Percentiles rank a stretch among this genome's conserved stretches.
Conservation (phyloP, 2,329 filamentous ascomycete species). For the Colletotrichum acutatum region DNA sequence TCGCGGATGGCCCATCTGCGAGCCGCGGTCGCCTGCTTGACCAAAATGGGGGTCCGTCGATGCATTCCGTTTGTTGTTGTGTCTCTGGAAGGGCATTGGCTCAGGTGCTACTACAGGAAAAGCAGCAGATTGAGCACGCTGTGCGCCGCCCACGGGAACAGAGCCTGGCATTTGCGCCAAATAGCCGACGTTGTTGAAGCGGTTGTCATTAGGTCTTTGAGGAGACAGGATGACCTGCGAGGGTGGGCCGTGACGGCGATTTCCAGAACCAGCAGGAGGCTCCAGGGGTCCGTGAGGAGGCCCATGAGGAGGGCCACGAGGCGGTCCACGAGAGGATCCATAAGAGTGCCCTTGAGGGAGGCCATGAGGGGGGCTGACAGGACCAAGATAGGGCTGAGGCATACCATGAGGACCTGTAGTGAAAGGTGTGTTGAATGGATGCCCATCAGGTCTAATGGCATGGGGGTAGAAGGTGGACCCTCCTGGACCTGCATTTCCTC, state of each 20-base stretch:
- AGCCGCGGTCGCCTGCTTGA: not conserved
- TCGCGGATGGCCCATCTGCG: not conserved
- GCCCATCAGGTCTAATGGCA: not conserved
- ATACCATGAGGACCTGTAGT: not conserved
- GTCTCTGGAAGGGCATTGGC: not conserved
- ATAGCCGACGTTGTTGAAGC: not conserved
- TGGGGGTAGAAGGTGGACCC: not conserved
- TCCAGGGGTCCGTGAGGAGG: not conserved
- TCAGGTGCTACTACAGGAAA: not conserved
- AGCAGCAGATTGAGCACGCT: not conserved
- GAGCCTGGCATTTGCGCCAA: not conserved
- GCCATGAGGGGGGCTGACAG: not conserved
- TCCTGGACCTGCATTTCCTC: not conserved
- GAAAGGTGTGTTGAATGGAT: not conserved
- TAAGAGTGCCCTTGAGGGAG: no score
- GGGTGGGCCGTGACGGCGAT: not conserved
- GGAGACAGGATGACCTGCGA: not conserved
- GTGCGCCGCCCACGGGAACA: not conserved
- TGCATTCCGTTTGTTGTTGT: not conserved
- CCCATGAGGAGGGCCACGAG: not conserved
- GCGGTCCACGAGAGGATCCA: no score
- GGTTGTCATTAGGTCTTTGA: not conserved
- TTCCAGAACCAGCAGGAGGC: not conserved
- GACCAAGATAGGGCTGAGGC: conserved; percentile 3
- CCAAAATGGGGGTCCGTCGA: not conserved